Percentiles rank a stretch among this genome's conserved stretches.
Conservation (phyloP, 495 filamentous ascomycete species). For the Penicillium parvum region DNA sequence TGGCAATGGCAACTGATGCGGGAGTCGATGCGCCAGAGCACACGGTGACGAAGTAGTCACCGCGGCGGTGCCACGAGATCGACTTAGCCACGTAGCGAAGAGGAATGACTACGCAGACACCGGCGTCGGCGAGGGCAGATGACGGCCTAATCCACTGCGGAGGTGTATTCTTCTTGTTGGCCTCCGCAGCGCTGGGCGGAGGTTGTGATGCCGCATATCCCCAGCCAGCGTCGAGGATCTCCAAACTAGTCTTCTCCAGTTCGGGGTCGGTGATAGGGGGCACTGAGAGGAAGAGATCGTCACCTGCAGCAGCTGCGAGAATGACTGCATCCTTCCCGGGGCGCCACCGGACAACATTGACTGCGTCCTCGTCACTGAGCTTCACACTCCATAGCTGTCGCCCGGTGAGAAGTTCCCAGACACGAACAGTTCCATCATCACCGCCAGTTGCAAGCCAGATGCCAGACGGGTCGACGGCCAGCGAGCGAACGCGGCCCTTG, state of each 20-base stretch:
- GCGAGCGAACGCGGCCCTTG: constrained; percentile 78
- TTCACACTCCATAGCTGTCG: constrained; percentile 82
- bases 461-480: constrained; percentile 73
- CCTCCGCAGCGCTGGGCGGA: constrained; percentile 51
- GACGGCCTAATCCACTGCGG: constrained; percentile 81
- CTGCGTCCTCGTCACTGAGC: constrained; percentile 73
- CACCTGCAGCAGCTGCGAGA: constrained; percentile 76
- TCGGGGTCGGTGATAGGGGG: constrained; percentile 69
- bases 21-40: constrained; percentile 68
- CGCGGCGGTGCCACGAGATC: constrained; percentile 90
- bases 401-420: constrained; percentile 87
- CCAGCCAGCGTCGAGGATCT: constrained; percentile 79
- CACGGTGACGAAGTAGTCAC: constrained; percentile 91
- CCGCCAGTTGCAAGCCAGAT: constrained; percentile 84
- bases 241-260: constrained; percentile 66
- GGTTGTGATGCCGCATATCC: constrained; percentile 76
- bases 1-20: constrained; percentile 70
- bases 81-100: constrained; percentile 82
- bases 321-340: constrained; percentile 76
- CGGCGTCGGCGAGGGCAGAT: constrained; percentile 64
- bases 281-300: constrained; percentile 78
- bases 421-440: constrained; percentile 85
- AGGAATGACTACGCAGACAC: constrained; percentile 71
- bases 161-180: constrained; percentile 67
- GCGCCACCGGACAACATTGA: constrained; percentile 87